Conservation (phyloP, 176 grass and related monocot species). For the barley (Hordeum vulgare) region DNA sequence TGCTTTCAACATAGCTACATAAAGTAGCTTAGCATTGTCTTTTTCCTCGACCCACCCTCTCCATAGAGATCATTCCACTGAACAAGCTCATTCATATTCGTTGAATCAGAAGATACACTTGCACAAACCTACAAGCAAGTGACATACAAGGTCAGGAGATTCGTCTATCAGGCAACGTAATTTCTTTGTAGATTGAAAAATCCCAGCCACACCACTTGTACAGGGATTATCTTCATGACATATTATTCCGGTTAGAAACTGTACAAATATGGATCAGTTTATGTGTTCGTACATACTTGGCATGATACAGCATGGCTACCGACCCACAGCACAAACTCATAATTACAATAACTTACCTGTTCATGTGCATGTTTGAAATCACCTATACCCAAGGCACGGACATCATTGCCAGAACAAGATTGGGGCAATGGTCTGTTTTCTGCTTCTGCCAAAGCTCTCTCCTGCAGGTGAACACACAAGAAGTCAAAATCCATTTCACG, state of each 20-base stretch:
- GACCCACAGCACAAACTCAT: background rate
- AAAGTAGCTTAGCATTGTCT: slow-evolving; percentile 88
- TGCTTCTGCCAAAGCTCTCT: slow-evolving; percentile 62
- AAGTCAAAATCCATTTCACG: slow-evolving; percentile 8
- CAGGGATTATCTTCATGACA: background rate
- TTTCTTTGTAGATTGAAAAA: background rate
- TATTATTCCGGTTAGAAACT: background rate
- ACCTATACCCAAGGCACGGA: slow-evolving; percentile 57
- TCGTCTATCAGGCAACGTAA: background rate
- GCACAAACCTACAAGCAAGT: slow-evolving; percentile 67
- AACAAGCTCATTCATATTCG: slow-evolving; percentile 83
- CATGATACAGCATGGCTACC: background rate
- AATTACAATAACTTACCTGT: slow-evolving; percentile 49
- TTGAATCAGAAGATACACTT: slow-evolving; percentile 88
- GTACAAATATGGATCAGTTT: background rate
- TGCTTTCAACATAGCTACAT: slow-evolving; percentile 54
- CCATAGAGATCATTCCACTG: slow-evolving; percentile 94
- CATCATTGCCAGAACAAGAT: slow-evolving; percentile 48
- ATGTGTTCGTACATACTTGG: background rate
- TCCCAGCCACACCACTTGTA: background rate
- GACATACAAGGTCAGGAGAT: slow-evolving; percentile 6
- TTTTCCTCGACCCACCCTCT: slow-evolving; percentile 94
- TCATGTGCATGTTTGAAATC: slow-evolving; percentile 90
- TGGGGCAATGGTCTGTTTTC: slow-evolving; percentile 55
- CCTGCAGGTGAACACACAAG: slow-evolving; percentile 37